Evolutionary conservation across 2,329 filamentous ascomycete species (phyloP).

Genomic region (Calonectria montana): DNA sequence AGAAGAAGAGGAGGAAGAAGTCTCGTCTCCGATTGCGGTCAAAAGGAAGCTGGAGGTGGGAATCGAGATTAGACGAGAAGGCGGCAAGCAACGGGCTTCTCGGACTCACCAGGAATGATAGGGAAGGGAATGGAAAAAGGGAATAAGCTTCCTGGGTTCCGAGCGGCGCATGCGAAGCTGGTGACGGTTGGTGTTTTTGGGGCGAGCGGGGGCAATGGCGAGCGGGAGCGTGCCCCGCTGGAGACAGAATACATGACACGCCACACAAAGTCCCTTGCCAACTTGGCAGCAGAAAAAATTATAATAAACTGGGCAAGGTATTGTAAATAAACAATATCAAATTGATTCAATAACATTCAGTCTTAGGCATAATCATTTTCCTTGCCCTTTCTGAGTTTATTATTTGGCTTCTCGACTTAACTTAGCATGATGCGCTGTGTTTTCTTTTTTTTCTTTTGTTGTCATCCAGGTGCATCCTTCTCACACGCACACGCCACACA

Average conservation of each 20-base stretch:
- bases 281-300: too few species aligned
- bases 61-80: neutral
- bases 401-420: too few species aligned
- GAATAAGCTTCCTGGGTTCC: slow-evolving; percentile 8
- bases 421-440: too few species aligned
- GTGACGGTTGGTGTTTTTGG: slow-evolving; percentile 23
- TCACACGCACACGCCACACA: neutral
- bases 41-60: neutral
- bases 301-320: too few species aligned
- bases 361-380: too few species aligned
- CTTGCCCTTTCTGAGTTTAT: too few species aligned
- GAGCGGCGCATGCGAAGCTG: slow-evolving; percentile 15
- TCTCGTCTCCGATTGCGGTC: neutral
- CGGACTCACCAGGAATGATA: neutral
- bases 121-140: neutral
- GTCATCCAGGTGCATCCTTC: too few species aligned
- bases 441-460: too few species aligned
- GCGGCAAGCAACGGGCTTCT: neutral
- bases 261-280: too few species aligned
- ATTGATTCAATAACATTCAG: too few species aligned
- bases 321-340: too few species aligned
- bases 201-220: slow-evolving; percentile 34
- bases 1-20: neutral
- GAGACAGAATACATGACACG: too few species aligned
- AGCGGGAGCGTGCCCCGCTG: slow-evolving; percentile 20